A percentile compares a stretch with the other conserved stretches of the same genome.
Conservation (phyloP, 208 protist species). For the Crithidia sp. region DNA sequence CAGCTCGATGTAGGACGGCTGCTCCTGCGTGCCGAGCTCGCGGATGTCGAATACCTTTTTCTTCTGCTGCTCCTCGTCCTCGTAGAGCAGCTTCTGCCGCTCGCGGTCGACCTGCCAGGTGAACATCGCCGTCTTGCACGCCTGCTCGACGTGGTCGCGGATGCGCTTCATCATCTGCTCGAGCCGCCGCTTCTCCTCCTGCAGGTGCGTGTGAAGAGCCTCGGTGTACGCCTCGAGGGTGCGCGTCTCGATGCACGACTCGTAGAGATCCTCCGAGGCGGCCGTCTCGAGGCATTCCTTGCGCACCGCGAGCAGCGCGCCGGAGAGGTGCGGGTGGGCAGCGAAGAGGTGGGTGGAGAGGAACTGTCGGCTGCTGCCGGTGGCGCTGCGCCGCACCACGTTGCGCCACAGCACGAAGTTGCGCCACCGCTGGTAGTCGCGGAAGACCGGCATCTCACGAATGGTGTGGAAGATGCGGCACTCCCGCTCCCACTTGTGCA, state of each 20-base stretch:
- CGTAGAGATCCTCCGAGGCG: constrained; percentile 72
- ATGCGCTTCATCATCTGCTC: constrained; percentile 88
- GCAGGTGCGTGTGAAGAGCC: constrained; percentile 56
- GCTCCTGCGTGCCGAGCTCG: constrained; percentile 83
- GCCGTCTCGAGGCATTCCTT: constrained; percentile 81
- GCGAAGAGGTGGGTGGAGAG: constrained; percentile 90
- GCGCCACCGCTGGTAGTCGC: constrained; percentile 94
- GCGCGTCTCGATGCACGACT: constrained; percentile 70
- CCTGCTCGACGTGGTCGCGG: constrained; percentile 87
- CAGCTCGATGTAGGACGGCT: constrained; percentile 94
- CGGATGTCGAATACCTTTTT: constrained; percentile 82
- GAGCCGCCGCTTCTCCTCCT: constrained; percentile 61
- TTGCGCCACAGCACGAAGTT: constrained; percentile 93
- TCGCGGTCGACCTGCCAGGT: constrained; percentile 85
- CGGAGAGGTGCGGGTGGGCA: constrained; percentile 87
- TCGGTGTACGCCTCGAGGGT: constrained; percentile 76
- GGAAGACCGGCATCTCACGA: constrained; percentile 91
- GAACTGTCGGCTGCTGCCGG: constrained; percentile 75
- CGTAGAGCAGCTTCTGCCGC: constrained; percentile 64
- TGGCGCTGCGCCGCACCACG: constrained; percentile 86
- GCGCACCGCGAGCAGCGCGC: constrained; percentile 78
- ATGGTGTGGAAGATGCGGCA: constrained; percentile 91
- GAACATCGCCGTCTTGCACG: constrained; percentile 92
- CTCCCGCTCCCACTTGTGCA: constrained; percentile 94
- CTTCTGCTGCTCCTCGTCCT: constrained; percentile 80